Percentiles rank a stretch among this genome's conserved stretches.
phyloP scores from a whole-genome alignment of 805 yeast genomes.

The Candida argentea region DNA sequence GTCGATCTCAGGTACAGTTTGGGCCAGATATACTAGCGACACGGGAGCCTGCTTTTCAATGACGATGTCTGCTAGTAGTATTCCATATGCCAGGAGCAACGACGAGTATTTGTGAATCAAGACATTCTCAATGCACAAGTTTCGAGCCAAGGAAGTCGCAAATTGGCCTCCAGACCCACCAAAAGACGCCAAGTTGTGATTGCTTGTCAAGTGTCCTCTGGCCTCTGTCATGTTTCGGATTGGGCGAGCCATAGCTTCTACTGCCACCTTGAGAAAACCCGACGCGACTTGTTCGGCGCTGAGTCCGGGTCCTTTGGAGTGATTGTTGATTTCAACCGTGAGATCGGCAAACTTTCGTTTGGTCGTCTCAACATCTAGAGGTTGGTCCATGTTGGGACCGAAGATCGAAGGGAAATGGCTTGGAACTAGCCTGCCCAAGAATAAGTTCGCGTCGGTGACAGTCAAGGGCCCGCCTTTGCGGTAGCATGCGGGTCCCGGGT shows the following conservation, averaged over 20 bases:
- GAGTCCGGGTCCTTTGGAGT: conserved; percentile 20
- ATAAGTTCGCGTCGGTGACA: conserved; percentile 29
- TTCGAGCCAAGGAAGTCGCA: conserved; percentile 66
- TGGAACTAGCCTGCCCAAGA: conserved; percentile 24
- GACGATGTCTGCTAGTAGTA: conserved; percentile 54
- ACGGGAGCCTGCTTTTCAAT: conserved; percentile 30
- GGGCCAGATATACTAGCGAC: conserved; percentile 14
- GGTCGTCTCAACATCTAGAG: conserved; percentile 30
- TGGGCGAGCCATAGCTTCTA: conserved; percentile 87
- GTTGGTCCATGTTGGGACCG: conserved; percentile 25
- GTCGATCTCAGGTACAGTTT: conserved; percentile 27
- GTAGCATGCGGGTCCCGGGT: conserved; percentile 34
- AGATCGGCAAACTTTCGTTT: conserved; percentile 40
- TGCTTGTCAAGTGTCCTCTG: conserved; percentile 57
- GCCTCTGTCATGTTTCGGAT: conserved; percentile 79
- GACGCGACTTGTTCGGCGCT: conserved; percentile 62
- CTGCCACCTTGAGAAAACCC: conserved; percentile 77
- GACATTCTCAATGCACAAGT: conserved; percentile 58
- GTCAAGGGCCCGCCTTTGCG: conserved; percentile 31
- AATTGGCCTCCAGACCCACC: conserved; percentile 96
- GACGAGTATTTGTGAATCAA: conserved; percentile 77
- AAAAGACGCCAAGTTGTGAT: conserved; percentile 69
- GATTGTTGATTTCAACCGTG: conserved; percentile 44
- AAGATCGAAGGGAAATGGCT: conserved; percentile 28
- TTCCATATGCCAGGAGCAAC: conserved; percentile 79